Conservation (phyloP, 768 basidiomycete species). For the Kwoniella shandongensis region DNA sequence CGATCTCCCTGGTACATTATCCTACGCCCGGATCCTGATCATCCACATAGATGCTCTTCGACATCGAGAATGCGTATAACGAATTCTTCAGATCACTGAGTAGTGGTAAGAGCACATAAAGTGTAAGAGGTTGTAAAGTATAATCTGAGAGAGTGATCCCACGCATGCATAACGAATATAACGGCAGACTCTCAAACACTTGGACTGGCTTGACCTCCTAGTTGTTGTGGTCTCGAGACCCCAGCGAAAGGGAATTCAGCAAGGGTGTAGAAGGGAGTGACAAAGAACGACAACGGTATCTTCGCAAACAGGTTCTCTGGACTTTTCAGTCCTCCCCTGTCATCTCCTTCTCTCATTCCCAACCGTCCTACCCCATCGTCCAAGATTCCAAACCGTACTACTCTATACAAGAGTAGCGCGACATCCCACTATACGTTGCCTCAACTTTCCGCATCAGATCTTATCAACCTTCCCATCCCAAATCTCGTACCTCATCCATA, state of each 20-base stretch:
- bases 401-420: no score
- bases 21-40: no score
- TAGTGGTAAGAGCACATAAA: constrained; percentile 26
- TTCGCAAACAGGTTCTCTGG: constrained; percentile 14
- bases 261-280: not conserved
- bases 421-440: no score
- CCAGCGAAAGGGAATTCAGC: no score
- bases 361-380: not conserved
- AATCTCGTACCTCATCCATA: not conserved
- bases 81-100: constrained; percentile 68
- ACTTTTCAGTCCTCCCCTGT: constrained; percentile 15
- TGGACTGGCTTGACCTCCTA: no score
- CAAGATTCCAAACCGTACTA: not conserved
- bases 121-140: no score
- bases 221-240: no score
- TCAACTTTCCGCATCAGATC: not conserved
- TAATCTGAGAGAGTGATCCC: no score
- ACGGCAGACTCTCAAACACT: no score
- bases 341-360: not conserved
- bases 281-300: not conserved
- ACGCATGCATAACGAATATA: not conserved
- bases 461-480: not conserved
- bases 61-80: constrained; percentile 92
- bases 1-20: not conserved
- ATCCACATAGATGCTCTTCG: constrained; percentile 94